phyloP scores from a whole-genome alignment of 805 yeast genomes.

The Starmerella powellii region DNA sequence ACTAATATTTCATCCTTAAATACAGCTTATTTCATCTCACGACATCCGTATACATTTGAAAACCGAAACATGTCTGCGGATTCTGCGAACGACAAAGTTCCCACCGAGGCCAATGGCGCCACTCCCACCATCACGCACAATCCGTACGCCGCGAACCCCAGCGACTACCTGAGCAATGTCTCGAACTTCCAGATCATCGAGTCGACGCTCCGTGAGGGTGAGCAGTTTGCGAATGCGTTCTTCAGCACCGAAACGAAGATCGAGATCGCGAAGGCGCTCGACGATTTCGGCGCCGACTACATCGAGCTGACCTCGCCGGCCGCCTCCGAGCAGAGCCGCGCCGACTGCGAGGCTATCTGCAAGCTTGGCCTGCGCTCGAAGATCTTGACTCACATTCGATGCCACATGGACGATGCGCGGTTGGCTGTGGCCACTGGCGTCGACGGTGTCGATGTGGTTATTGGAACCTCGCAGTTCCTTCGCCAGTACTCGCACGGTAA shows the following conservation, averaged over 20 bases:
- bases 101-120: slow-evolving; percentile 21
- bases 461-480: slow-evolving; percentile 91
- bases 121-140: slow-evolving; percentile 31
- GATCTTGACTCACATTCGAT: slow-evolving; percentile 90
- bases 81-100: slow-evolving; percentile 9
- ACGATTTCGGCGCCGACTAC: slow-evolving; percentile 96
- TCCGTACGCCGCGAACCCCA: slow-evolving; percentile 94
- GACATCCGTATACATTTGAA: too few species aligned
- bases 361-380: slow-evolving; percentile 92
- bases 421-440: slow-evolving; percentile 98
- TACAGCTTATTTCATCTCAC: too few species aligned
- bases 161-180: slow-evolving; percentile 83
- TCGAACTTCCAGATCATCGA: slow-evolving; percentile 82
- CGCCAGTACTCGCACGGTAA: slow-evolving; percentile 95
- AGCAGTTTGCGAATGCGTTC: slow-evolving; percentile 96
- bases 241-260: slow-evolving; percentile 89
- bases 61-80: slow-evolving; percentile 1
- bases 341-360: slow-evolving; percentile 96
- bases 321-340: slow-evolving; percentile 86
- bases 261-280: slow-evolving; percentile 92
- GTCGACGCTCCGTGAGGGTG: slow-evolving; percentile 95
- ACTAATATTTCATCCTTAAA: too few species aligned
- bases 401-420: slow-evolving; percentile 98
- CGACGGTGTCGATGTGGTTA: slow-evolving; percentile 97
- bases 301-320: slow-evolving; percentile 96